Evolutionary conservation across 2,329 filamentous ascomycete species (phyloP).

Genomic region (Claviceps sorghi): DNA sequence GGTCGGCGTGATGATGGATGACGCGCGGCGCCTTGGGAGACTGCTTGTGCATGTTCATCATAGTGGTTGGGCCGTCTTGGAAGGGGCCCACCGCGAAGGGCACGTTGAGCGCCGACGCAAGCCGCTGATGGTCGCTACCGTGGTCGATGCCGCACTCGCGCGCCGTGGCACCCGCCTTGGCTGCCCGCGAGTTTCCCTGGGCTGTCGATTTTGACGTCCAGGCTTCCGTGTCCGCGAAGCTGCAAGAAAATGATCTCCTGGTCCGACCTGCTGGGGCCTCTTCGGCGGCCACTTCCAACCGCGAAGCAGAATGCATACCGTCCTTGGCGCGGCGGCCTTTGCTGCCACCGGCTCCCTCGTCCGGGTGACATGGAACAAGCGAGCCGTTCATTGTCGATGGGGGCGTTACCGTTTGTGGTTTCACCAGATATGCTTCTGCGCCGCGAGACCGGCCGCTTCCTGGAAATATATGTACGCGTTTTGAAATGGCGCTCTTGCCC

Average conservation of each 20-base stretch:
- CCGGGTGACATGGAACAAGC: slow-evolving; percentile 12
- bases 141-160: slow-evolving; percentile 24
- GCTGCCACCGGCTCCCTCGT: slow-evolving; percentile 9
- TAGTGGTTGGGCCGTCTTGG: background rate
- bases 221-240: slow-evolving; percentile 39
- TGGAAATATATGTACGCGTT: slow-evolving; percentile 17
- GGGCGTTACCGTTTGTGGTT: slow-evolving; percentile 22
- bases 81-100: slow-evolving; percentile 15
- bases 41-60: background rate
- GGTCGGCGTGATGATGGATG: slow-evolving; percentile 5
- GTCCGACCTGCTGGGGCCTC: slow-evolving; percentile 28
- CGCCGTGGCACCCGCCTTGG: slow-evolving; percentile 33
- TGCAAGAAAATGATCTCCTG: slow-evolving; percentile 43
- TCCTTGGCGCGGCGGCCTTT: slow-evolving; percentile 6
- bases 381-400: slow-evolving; percentile 11
- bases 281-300: slow-evolving; percentile 14
- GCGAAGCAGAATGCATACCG: slow-evolving; percentile 9
- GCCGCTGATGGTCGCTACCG: slow-evolving; percentile 23
- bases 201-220: slow-evolving; percentile 42
- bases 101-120: slow-evolving; percentile 33
- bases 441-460: slow-evolving; percentile 10
- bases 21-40: slow-evolving; percentile 4
- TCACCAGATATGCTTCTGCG: slow-evolving; percentile 20
- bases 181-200: slow-evolving; percentile 38
- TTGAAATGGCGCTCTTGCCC: slow-evolving; percentile 10